Conservation (phyloP, 805 yeast genomes). For the Candida ulmi region DNA sequence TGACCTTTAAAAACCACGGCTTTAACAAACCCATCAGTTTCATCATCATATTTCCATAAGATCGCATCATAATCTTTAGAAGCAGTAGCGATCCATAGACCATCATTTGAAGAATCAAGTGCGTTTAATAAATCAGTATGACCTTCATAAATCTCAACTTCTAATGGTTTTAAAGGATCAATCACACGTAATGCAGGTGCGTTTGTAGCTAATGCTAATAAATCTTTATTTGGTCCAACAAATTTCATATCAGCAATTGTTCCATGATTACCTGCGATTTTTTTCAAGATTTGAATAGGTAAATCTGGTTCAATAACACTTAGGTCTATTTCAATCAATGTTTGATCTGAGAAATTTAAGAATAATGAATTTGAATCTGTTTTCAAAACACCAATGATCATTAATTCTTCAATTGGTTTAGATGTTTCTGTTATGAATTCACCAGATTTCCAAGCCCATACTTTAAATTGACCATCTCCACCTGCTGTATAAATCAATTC, state of each 20-base stretch:
- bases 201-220: slow-evolving; percentile 86
- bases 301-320: slow-evolving; percentile 23
- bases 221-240: slow-evolving; percentile 53
- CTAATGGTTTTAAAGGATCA: slow-evolving; percentile 52
- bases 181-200: slow-evolving; percentile 82
- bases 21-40: slow-evolving; percentile 30
- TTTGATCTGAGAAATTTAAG: slow-evolving; percentile 78
- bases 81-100: slow-evolving; percentile 86
- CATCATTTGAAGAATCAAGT: slow-evolving; percentile 72
- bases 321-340: slow-evolving; percentile 49
- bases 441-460: slow-evolving; percentile 56
- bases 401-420: slow-evolving; percentile 66
- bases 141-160: slow-evolving; percentile 64
- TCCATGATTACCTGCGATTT: slow-evolving; percentile 91
- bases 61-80: slow-evolving; percentile 85
- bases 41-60: slow-evolving; percentile 66
- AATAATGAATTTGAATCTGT: slow-evolving; percentile 33
- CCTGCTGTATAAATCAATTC: slow-evolving; percentile 81
- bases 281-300: slow-evolving; percentile 39
- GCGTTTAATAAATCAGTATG: slow-evolving; percentile 83
- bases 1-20: slow-evolving; percentile 79
- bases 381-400: slow-evolving; percentile 55
- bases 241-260: slow-evolving; percentile 86
- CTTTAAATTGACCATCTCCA: slow-evolving; percentile 57
- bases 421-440: slow-evolving; percentile 42